phyloP scores from a whole-genome alignment of 441 rosid species.

The Eruca vesicaria region DNA sequence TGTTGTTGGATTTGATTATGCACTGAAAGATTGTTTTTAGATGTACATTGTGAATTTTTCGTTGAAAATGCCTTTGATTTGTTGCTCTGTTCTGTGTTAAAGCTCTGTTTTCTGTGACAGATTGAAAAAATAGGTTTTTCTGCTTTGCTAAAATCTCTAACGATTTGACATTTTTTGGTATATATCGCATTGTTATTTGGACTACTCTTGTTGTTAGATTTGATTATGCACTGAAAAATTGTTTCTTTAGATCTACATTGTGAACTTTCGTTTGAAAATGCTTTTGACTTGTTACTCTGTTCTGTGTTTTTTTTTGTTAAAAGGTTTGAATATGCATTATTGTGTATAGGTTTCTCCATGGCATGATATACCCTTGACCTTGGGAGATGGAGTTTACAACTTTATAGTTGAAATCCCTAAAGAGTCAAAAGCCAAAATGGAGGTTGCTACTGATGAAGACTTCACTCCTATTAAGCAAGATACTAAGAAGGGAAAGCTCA shows the following conservation, averaged over 20 bases:
- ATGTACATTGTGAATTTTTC: too few relatives aligned
- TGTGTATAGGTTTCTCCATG: constrained; percentile 81
- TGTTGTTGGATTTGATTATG: too few relatives aligned
- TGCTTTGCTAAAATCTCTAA: background rate
- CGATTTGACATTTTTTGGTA: background rate
- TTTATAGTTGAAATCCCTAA: constrained; percentile 89
- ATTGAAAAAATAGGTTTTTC: background rate
- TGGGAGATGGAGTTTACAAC: constrained; percentile 84
- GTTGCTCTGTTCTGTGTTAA: background rate
- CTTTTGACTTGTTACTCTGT: background rate
- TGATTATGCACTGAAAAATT: background rate
- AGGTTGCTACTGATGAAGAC: constrained; percentile 89
- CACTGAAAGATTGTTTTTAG: too few relatives aligned
- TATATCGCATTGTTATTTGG: background rate
- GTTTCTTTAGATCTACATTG: background rate
- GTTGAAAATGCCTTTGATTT: constrained; percentile 7
- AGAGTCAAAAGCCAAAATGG: constrained; percentile 96
- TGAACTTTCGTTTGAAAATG: background rate
- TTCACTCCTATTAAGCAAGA: constrained; percentile 99
- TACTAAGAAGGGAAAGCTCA: constrained; percentile 86
- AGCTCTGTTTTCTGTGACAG: background rate
- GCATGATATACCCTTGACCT: constrained; percentile 87
- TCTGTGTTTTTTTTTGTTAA: background rate
- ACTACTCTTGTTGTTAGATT: background rate
- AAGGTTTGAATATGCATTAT: background rate